Base-by-base conservation (phyloP, 2,329 filamentous ascomycete genomes). In the Delphinella strobiligena region DNA sequence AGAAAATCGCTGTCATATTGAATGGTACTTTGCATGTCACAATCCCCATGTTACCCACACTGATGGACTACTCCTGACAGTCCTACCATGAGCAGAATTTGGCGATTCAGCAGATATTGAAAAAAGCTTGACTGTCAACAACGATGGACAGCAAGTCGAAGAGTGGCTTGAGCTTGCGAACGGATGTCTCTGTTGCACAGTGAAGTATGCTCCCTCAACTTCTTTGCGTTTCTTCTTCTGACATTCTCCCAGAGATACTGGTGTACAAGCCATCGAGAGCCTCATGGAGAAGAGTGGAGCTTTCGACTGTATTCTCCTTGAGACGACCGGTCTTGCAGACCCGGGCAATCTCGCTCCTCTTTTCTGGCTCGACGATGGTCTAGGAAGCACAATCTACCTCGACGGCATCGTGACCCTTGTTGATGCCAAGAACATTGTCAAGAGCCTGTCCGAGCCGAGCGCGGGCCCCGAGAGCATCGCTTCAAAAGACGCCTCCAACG, bases 111-210 rank as follows among this genome's bases (percentile, higher is more conserved):
- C 87, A 51, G 89, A 96, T 54, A 94, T 98, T 48, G 91, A 98
- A 60, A 95, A 94, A 58, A 88, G 87, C 32, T 71, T 98, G 46
- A 96, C 89, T 0, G 79, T 98, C 50, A 93, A 81, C 57, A 79
- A 88, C 56, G 49, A 48, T 34, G 82, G 78, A 30, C 76, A 89
- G 54, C 74, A 86, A 54, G 83, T 89, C 5, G 81, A 91, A 55
- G 87, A 94, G 67, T 98, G 93, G 84, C 76, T 98, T 19, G 88
- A 95, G 46, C 78, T 98, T 38, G 87, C 85, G 38, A 98, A 98
- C 51, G 91, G 91, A 46, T 98, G 91, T 59, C 87, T 98, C 49
- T 98, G 91, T 64, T 98, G 91, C 63, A 93, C 87, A 3, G 88
- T 96, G 52, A 98, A 95, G 78, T 88, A 68, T 42, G 56, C 48